These are phyloP conservation scores for Pleurotus pulmonarius DNA, from an alignment of 768 basidiomycete genomes.

Conservation along the genomic window DNA sequence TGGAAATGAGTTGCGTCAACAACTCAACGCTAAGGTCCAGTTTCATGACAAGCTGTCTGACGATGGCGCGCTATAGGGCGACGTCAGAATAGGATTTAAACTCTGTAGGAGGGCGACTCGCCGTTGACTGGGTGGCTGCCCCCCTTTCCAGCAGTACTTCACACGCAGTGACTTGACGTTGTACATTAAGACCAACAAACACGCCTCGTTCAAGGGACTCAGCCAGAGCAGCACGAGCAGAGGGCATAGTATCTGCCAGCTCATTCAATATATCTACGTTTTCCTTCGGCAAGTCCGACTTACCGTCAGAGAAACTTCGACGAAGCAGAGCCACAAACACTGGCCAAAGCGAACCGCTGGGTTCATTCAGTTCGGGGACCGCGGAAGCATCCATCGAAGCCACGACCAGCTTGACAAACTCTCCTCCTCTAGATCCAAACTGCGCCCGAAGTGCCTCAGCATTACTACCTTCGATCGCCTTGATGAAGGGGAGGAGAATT, in stretches of 20 bases:
- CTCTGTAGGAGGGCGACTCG: background rate
- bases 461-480: slow-evolving; percentile 25
- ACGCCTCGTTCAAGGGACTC: slow-evolving; percentile 50
- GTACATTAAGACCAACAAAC: slow-evolving; percentile 47
- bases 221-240: slow-evolving; percentile 37
- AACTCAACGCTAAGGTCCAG: slow-evolving; percentile 49
- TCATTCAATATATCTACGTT: too few species aligned
- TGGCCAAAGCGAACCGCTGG: slow-evolving; percentile 44
- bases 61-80: slow-evolving; percentile 34
- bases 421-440: slow-evolving; percentile 17
- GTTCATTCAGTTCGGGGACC: slow-evolving; percentile 40
- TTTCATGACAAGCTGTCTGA: slow-evolving; percentile 46
- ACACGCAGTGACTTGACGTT: slow-evolving; percentile 55
- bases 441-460: background rate
- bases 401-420: slow-evolving; percentile 37
- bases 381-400: slow-evolving; percentile 51
- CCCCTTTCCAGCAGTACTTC: slow-evolving; percentile 53
- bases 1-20: slow-evolving; percentile 49
- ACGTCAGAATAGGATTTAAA: too few species aligned
- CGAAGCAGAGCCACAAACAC: slow-evolving; percentile 41
- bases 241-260: slow-evolving; percentile 32
- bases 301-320: slow-evolving; percentile 45
- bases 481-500: slow-evolving; percentile 58
- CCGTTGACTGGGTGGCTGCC: slow-evolving; percentile 8
- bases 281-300: background rate